These are phyloP conservation scores for Globisporangium heterothallicum DNA, from an alignment of 352 stramenopile species.

Conservation along the genomic window DNA sequence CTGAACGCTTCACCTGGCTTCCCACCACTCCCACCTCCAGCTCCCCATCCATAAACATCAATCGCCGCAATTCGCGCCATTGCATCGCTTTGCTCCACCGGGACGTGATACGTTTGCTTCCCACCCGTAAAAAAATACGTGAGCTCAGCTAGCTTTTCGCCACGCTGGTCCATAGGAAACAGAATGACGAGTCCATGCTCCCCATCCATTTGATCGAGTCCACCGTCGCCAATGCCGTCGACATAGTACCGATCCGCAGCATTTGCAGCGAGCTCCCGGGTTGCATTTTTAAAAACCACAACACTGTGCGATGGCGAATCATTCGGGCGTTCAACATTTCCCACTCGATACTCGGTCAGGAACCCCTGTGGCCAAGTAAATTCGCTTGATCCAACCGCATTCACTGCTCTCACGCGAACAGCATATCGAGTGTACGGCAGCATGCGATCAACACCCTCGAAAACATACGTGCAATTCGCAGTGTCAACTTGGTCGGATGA, in stretches of 20 bases:
- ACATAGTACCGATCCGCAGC: slow-evolving; percentile 55
- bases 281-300: slow-evolving; percentile 18
- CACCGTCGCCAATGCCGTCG: slow-evolving; percentile 43
- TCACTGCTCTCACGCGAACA: slow-evolving; percentile 33
- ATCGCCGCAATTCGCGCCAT: slow-evolving; percentile 47
- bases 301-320: background rate
- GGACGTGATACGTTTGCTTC: slow-evolving; percentile 25
- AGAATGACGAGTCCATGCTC: slow-evolving; percentile 50
- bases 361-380: slow-evolving; percentile 30
- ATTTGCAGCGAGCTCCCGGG: slow-evolving; percentile 32
- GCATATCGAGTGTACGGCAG: slow-evolving; percentile 36
- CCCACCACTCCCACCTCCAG: slow-evolving; percentile 52
- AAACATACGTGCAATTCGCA: slow-evolving; percentile 1
- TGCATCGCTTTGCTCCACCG: slow-evolving; percentile 14
- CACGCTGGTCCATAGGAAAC: slow-evolving; percentile 43
- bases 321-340: background rate
- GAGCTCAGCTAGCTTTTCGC: slow-evolving; percentile 34
- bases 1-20: slow-evolving; percentile 20
- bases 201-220: slow-evolving; percentile 27
- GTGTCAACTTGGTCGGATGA: slow-evolving; percentile 1
- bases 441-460: slow-evolving; percentile 7
- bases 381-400: slow-evolving; percentile 15
- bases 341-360: slow-evolving; percentile 26
- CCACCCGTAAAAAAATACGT: slow-evolving; percentile 36
- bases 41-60: slow-evolving; percentile 74